Evolutionary conservation across 1,284 basidiomycete genomes (phyloP).

Genomic region (Ganoderma meredithae): DNA sequence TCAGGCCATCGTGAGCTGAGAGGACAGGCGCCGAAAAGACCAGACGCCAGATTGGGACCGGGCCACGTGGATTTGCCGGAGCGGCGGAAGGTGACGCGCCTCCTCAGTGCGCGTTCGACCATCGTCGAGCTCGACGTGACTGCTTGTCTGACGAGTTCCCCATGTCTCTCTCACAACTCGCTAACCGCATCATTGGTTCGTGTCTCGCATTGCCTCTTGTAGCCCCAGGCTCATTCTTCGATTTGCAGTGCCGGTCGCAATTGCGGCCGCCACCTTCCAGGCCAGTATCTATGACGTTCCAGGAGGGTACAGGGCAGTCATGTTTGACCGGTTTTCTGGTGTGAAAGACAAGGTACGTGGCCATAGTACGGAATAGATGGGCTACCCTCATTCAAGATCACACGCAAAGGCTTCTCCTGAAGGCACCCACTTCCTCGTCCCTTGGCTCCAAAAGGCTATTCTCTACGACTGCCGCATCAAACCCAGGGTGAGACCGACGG

Average conservation of each 20-base stretch:
- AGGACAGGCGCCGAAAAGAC: neutral
- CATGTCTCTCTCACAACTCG: constrained; percentile 50
- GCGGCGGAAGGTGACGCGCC: constrained; percentile 16
- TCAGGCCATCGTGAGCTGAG: too few relatives aligned
- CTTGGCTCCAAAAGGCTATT: constrained; percentile 96
- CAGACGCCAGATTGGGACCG: constrained; percentile 16
- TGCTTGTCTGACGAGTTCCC: neutral
- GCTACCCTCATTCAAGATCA: neutral
- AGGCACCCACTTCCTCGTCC: constrained; percentile 97
- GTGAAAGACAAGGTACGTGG: constrained; percentile 77
- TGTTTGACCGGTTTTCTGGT: constrained; percentile 98
- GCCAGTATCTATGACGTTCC: constrained; percentile 93
- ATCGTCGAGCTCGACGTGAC: neutral
- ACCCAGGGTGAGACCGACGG: constrained; percentile 72
- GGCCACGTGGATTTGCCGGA: constrained; percentile 31
- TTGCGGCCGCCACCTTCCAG: constrained; percentile 73
- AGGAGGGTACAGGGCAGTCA: constrained; percentile 94
- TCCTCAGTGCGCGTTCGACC: neutral
- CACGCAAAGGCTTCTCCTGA: constrained; percentile 73
- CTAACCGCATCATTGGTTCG: constrained; percentile 43
- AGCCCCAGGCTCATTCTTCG: neutral
- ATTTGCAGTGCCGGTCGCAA: constrained; percentile 73
- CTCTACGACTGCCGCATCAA: constrained; percentile 98
- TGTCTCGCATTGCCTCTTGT: neutral
- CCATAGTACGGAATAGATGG: neutral